phyloP scores from a whole-genome alignment of 805 yeast species.

The Wickerhamomyces queroliae region DNA sequence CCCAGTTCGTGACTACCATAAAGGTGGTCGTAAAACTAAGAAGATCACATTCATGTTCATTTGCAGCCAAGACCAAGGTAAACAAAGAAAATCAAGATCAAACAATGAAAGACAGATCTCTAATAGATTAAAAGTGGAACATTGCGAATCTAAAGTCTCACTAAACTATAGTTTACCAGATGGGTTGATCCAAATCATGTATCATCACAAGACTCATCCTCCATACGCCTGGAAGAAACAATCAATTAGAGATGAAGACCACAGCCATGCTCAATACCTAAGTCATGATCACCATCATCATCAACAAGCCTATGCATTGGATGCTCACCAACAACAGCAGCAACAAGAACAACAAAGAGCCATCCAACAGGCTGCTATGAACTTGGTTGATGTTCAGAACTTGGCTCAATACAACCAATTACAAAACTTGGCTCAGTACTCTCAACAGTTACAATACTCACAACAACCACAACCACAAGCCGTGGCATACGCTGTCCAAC shows the following conservation, averaged over 20 bases:
- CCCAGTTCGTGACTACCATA: slow-evolving; percentile 40
- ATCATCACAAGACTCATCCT: slow-evolving; percentile 34
- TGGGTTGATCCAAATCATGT: slow-evolving; percentile 31
- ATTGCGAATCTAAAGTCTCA: slow-evolving; percentile 34
- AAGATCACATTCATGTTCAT: slow-evolving; percentile 38
- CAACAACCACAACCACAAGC: slow-evolving; percentile 1
- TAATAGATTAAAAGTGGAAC: slow-evolving; percentile 35
- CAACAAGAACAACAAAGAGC: slow-evolving; percentile 4
- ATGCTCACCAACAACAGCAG: slow-evolving; percentile 1
- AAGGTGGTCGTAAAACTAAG: slow-evolving; percentile 34
- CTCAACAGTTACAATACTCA: background rate
- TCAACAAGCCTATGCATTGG: background rate
- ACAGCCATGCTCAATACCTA: background rate
- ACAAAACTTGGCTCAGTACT: slow-evolving; percentile 1
- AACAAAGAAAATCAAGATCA: slow-evolving; percentile 37
- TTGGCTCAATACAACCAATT: slow-evolving; percentile 2
- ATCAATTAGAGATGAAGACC: slow-evolving; percentile 1
- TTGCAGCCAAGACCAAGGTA: slow-evolving; percentile 37
- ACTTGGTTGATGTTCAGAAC: slow-evolving; percentile 3
- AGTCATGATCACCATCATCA: background rate
- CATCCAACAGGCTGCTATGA: background rate
- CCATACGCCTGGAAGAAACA: slow-evolving; percentile 28
- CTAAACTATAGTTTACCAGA: slow-evolving; percentile 32
- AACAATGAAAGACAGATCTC: slow-evolving; percentile 30
- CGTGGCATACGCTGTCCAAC: slow-evolving; percentile 2